Conservation (phyloP, 2,329 filamentous ascomycete species). For the Remersonia thermophila region DNA sequence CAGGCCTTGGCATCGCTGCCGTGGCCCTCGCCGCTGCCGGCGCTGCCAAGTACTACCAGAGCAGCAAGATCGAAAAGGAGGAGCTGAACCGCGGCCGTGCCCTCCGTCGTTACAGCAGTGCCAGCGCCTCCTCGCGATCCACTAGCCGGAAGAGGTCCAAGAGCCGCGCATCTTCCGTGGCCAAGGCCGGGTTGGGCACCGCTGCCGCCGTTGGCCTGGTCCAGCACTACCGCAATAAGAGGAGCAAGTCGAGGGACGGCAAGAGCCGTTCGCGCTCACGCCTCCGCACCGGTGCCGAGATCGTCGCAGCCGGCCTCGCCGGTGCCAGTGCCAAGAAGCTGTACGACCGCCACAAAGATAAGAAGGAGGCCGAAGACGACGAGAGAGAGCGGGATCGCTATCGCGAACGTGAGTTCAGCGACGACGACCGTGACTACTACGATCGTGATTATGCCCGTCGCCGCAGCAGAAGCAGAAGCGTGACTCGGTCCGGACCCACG, state of each 20-base stretch:
- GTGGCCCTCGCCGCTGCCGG: slow-evolving; percentile 52
- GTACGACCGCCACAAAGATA: slow-evolving; percentile 48
- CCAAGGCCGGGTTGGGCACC: slow-evolving; percentile 46
- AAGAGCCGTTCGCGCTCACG: slow-evolving; percentile 27
- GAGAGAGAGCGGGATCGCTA: slow-evolving; percentile 20
- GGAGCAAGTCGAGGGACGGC: slow-evolving; percentile 32
- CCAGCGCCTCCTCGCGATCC: slow-evolving; percentile 32
- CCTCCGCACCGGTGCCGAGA: slow-evolving; percentile 44
- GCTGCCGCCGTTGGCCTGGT: slow-evolving; percentile 46
- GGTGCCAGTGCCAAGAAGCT: slow-evolving; percentile 49
- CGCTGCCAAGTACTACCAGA: slow-evolving; percentile 52
- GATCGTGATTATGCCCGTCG: slow-evolving; percentile 22
- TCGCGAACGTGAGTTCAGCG: slow-evolving; percentile 11
- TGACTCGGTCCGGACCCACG: slow-evolving; percentile 31
- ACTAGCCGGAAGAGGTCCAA: slow-evolving; percentile 31
- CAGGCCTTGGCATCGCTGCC: slow-evolving; percentile 49
- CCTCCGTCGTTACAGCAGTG: slow-evolving; percentile 29
- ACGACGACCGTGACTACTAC: slow-evolving; percentile 24
- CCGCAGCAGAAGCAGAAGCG: slow-evolving; percentile 24
- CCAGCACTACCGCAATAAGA: slow-evolving; percentile 42
- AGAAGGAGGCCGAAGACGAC: slow-evolving; percentile 37
- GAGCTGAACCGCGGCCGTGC: slow-evolving; percentile 45
- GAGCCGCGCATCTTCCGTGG: slow-evolving; percentile 34
- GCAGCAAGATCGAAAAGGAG: slow-evolving; percentile 47
- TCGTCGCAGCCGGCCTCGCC: slow-evolving; percentile 47